phyloP scores from a whole-genome alignment of 2,329 filamentous ascomycete genomes.

The Fusarium sp. region DNA sequence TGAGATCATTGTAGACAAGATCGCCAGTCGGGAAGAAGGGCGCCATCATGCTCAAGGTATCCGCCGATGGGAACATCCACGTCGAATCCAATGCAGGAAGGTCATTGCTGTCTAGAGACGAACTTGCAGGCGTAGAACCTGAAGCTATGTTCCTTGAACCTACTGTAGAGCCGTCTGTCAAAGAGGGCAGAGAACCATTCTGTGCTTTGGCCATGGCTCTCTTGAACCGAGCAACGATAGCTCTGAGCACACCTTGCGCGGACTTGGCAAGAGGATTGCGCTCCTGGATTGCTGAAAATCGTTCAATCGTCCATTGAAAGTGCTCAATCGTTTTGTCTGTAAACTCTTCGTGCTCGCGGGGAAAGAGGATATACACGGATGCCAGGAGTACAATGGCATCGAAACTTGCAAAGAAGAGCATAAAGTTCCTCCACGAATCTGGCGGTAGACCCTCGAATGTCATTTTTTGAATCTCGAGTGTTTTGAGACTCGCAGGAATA shows the following conservation, averaged over 20 bases:
- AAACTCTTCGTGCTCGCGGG: conserved; percentile 65
- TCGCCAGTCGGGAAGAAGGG: conserved; percentile 70
- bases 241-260: conserved; percentile 67
- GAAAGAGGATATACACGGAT: conserved; percentile 71
- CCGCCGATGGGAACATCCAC: conserved; percentile 59
- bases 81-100: conserved; percentile 42
- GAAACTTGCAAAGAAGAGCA: conserved; percentile 73
- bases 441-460: conserved; percentile 63
- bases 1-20: conserved; percentile 68
- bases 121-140: conserved; percentile 35
- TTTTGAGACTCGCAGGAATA: conserved; percentile 66
- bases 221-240: conserved; percentile 66
- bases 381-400: conserved; percentile 73
- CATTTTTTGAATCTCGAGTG: conserved; percentile 66
- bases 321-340: conserved; percentile 64
- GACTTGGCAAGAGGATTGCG: conserved; percentile 67
- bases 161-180: conserved; percentile 6
- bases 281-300: conserved; percentile 68
- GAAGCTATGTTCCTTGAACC: conserved; percentile 7
- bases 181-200: conserved; percentile 28
- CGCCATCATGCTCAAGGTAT: conserved; percentile 64
- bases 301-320: conserved; percentile 70
- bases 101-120: conserved; percentile 14
- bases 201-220: conserved; percentile 58
- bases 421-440: conserved; percentile 65